Base-by-base conservation (phyloP, 257 asterid species). In the Solanum clarkiae region DNA sequence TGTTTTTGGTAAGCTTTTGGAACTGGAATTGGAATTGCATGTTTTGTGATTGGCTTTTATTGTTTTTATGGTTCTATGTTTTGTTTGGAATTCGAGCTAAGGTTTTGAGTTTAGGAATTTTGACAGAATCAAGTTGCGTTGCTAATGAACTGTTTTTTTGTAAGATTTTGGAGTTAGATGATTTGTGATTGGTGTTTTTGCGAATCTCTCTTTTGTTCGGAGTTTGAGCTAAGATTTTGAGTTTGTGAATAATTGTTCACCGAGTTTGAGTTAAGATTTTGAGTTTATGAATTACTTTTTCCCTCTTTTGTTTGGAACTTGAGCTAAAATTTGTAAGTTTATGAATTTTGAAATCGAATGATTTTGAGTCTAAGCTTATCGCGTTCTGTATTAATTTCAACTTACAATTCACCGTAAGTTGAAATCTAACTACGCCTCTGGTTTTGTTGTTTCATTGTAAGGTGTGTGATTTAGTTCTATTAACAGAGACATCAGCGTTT, bases 1-100 rank as follows among this genome's bases (percentile, higher is more conserved):
- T n/a, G 90, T 90, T 8, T 90, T 90, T 54, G 92, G 92, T 90
- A 85, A 86, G 89, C 9, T 77, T 44, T 17, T 55, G 15, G 42
- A 32, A 32, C 36, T 32, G 36, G 36, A 32, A 32, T 3, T 32
- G 36, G 36, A 2, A 3, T 71, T 44, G 7, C 17, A 6, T 40
- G 71, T 1, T 24, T 63, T 59, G 66, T 59, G 14, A 59, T 59
- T 60, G 6, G 68, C 13, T 0, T 10, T 20, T 60, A 2, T 3
- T 60, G 5, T 4, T n/a, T 2, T 10, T 2, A 6, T 13, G 18
- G 14, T 63, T 63, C 71, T 13, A 18, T 11, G 36, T 62, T 11
- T 62, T 62, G 44, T 26, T 63, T 14, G 26, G 42, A 24, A 13
- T 63, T 32, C 1, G 22, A 32, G 20, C 13, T 66, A 32, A 0